phyloP scores from a whole-genome alignment of 805 yeast genomes.

The Kodamaea hsintzibuensis region DNA sequence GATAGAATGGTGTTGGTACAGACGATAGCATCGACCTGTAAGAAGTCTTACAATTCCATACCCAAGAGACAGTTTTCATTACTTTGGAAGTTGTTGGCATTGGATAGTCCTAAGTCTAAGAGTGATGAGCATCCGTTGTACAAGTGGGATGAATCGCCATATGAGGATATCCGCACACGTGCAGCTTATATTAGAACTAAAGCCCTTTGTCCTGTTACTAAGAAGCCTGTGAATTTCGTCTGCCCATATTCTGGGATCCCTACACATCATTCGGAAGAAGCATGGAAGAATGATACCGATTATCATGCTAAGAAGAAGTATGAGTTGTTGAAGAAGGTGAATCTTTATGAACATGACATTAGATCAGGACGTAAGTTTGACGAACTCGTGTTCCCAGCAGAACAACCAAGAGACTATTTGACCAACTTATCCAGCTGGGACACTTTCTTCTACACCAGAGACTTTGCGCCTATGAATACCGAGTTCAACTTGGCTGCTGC shows the following conservation, averaged over 20 bases:
- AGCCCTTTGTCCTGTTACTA: constrained; percentile 90
- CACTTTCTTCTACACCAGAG: constrained; percentile 86
- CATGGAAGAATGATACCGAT: constrained; percentile 78
- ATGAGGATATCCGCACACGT: constrained; percentile 81
- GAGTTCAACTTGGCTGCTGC: constrained; percentile 95
- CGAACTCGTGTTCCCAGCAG: constrained; percentile 89
- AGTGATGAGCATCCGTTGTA: constrained; percentile 39
- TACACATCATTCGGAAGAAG: constrained; percentile 86
- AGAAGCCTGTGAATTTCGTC: constrained; percentile 73
- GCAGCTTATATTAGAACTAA: constrained; percentile 88
- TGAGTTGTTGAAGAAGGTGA: constrained; percentile 79
- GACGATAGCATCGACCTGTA: constrained; percentile 1
- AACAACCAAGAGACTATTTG: constrained; percentile 70
- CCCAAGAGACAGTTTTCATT: constrained; percentile 33
- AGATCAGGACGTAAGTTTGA: constrained; percentile 93
- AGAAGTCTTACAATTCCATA: neutral
- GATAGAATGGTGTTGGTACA: constrained; percentile 8
- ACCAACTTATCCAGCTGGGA: constrained; percentile 90
- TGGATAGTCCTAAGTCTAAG: constrained; percentile 30
- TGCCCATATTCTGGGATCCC: constrained; percentile 97
- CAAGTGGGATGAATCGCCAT: constrained; percentile 91
- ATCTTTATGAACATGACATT: constrained; percentile 91
- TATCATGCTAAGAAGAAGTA: constrained; percentile 70
- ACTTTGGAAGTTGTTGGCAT: constrained; percentile 38
- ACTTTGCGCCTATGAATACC: constrained; percentile 93